Evolutionary conservation across 805 yeast species (phyloP), one percentile per base, ranked within the genome.

Genomic region (Myxozyma geophila): DNA sequence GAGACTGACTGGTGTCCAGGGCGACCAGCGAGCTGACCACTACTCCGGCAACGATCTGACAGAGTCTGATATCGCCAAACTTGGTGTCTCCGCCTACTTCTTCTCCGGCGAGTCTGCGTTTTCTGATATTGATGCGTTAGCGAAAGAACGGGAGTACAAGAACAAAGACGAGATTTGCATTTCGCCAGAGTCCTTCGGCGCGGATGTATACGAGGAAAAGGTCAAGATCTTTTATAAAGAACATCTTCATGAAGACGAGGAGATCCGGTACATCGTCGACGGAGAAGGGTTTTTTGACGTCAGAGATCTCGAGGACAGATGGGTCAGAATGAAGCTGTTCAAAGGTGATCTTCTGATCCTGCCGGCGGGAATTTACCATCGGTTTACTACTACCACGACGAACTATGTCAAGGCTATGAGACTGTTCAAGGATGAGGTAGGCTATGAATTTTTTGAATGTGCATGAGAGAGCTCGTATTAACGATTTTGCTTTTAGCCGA

Each of bases 201-300:
- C 58, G 9, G 87, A 84, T 58, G 87, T 83, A 0, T 84, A 89
- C 71, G 80, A 84, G 67, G 80, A 78, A 56, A 90, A 91, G 75
- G 80, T 93, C 75, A 80, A 83, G 67, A 82, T 77, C 49, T 70
- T 70, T 40, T 70, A 70, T 47, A 59, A 64, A 37, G 69, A 66
- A 60, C 99, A 93, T 76, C 80, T 91, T 59, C 99, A 93, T 74
- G 98, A 93, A 74, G 99, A 93, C 74, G 99, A 93, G 77, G 99
- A 93, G 78, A 93, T 93, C 74, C 81, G 99, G 69, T 93, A 92
- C 77, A 85, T 92, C 58, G 73, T 88, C 19, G 96, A 88, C 35
- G 99, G 99, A 10, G 88, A 86, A 60, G 98, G 99, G 0, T 93
- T 83, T 76, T 93, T 93, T 73, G 98, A 93, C 73, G 90, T 93